These are phyloP conservation scores for Penicillium riverlandense DNA, from an alignment of 495 filamentous ascomycete genomes.

Conservation along the genomic window DNA sequence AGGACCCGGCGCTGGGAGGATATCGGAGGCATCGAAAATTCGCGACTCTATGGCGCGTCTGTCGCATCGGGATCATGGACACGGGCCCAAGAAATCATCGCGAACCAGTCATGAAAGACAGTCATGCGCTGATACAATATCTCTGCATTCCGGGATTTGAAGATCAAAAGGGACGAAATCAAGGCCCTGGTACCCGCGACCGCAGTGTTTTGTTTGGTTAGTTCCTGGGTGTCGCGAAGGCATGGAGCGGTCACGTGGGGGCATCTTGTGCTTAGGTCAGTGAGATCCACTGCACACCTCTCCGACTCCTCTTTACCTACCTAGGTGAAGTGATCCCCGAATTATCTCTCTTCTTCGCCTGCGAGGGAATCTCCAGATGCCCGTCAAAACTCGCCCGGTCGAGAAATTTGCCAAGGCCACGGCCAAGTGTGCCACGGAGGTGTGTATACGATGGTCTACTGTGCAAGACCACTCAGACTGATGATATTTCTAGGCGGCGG, in stretches of 20 bases:
- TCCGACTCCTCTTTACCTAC: too few relatives aligned
- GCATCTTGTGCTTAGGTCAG: background rate
- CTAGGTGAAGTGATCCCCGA: too few relatives aligned
- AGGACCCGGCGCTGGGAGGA: conserved; percentile 42
- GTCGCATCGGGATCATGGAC: conserved; percentile 47
- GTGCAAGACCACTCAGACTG: conserved; percentile 4
- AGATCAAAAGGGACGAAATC: conserved; percentile 2
- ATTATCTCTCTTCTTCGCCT: too few relatives aligned
- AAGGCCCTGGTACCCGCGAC: background rate
- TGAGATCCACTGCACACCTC: background rate
- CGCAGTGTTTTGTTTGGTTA: background rate
- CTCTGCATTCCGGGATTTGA: conserved; percentile 8
- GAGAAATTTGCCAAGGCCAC: conserved; percentile 81
- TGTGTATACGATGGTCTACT: conserved; percentile 24
- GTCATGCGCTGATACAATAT: conserved; percentile 8
- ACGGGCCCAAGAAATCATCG: conserved; percentile 39
- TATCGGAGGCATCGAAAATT: conserved; percentile 54
- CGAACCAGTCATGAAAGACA: conserved; percentile 13
- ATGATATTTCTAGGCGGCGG: conserved; percentile 53
- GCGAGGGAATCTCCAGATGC: conserved; percentile 14
- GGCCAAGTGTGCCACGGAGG: conserved; percentile 77
- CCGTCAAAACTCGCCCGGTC: conserved; percentile 56
- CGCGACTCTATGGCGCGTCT: conserved; percentile 45
- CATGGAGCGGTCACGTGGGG: background rate
- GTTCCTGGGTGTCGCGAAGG: background rate